Base-by-base conservation (phyloP, 129 eudicot species). In the Scalesia atractyloides region DNA sequence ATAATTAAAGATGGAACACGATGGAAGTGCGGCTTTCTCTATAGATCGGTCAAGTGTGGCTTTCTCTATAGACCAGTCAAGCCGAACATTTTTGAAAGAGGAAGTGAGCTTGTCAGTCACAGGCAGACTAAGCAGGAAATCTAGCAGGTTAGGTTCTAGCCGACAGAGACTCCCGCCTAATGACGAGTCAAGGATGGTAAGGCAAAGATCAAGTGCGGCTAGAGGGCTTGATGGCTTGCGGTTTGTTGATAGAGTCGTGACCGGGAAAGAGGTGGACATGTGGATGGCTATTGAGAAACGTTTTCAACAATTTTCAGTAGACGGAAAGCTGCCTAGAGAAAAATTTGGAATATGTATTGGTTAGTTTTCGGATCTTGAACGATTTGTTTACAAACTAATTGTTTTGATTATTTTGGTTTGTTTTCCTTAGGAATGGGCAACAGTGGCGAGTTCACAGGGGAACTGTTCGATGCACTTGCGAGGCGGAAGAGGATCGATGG, bases 281-380 rank as follows among this genome's bases (percentile, higher is more conserved):
- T 95, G 97, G 99, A 86, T 54, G 77, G 85, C 85, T 47, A 82
- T 86, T 24, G 96, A 95, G 79, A 88, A 79, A 63, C 96, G 97
- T 10, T 95, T 95, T 65, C 36, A 83, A 52, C 86, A 82, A 57
- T 71, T 81, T 71, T 77, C 87, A 1, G 44, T 72, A 0, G 66
- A 84, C 59, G 99, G 89, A 9, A 90, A 56, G 83, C 88, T 95
- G 17, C 65, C 64, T 33, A 86, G 84, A 75, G 97, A 95, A 33
- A 90, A 95, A 57, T 95, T 95, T 69, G 97, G 99, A 46, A 79
- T 79, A 46, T 89, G 96, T 79, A 73, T 95, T 80, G 99, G 99
- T 95, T 63, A 63, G 82, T 43, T 43, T 71, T 43, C 63, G 53
- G 33, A 70, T 78, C 44, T 63, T 53, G 53, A 52, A 51, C 71